A percentile compares a stretch with the other conserved stretches of the same genome.
Evolutionary conservation across 2,329 filamentous ascomycete genomes (phyloP).

Genomic region (Stachybotrys chlorohalonatus): DNA sequence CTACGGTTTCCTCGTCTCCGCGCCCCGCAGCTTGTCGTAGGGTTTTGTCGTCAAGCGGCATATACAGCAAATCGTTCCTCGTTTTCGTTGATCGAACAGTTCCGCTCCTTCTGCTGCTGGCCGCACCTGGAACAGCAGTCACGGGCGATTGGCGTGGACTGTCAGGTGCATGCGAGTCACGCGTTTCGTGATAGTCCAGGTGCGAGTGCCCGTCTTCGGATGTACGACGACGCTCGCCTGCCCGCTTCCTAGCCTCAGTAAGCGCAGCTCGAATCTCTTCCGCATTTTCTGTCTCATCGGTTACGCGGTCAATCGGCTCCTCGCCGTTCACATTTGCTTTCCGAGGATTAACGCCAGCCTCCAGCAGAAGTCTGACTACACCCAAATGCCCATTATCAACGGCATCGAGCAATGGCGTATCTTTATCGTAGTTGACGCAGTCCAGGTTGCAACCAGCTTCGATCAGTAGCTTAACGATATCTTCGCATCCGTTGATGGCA

Average conservation of each 20-base stretch:
- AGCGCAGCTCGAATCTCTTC: slow-evolving; percentile 67
- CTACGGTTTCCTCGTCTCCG: slow-evolving; percentile 54
- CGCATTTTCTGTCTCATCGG: slow-evolving; percentile 66
- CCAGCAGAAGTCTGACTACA: slow-evolving; percentile 75
- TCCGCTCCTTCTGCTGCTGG: slow-evolving; percentile 37
- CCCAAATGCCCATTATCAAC: slow-evolving; percentile 91
- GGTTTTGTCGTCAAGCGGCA: slow-evolving; percentile 54
- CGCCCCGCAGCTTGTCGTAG: slow-evolving; percentile 50
- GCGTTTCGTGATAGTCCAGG: slow-evolving; percentile 35
- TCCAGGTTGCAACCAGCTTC: slow-evolving; percentile 78
- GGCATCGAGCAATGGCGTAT: slow-evolving; percentile 91
- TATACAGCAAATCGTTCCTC: slow-evolving; percentile 54
- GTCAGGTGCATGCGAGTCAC: slow-evolving; percentile 46
- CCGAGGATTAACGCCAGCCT: slow-evolving; percentile 83
- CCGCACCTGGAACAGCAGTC: slow-evolving; percentile 20
- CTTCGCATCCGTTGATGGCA: slow-evolving; percentile 72
- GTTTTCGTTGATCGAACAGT: slow-evolving; percentile 55
- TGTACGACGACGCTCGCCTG: slow-evolving; percentile 42
- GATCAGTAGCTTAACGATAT: slow-evolving; percentile 82
- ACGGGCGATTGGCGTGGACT: slow-evolving; percentile 51
- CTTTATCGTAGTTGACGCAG: slow-evolving; percentile 69
- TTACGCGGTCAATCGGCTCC: slow-evolving; percentile 79
- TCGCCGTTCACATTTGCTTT: slow-evolving; percentile 88
- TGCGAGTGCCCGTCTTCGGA: slow-evolving; percentile 48
- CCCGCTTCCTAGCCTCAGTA: slow-evolving; percentile 48